Evolutionary conservation across 768 basidiomycete species (phyloP), one percentile per base, ranked within the genome.

Genomic region (Boletus sensibilis): DNA sequence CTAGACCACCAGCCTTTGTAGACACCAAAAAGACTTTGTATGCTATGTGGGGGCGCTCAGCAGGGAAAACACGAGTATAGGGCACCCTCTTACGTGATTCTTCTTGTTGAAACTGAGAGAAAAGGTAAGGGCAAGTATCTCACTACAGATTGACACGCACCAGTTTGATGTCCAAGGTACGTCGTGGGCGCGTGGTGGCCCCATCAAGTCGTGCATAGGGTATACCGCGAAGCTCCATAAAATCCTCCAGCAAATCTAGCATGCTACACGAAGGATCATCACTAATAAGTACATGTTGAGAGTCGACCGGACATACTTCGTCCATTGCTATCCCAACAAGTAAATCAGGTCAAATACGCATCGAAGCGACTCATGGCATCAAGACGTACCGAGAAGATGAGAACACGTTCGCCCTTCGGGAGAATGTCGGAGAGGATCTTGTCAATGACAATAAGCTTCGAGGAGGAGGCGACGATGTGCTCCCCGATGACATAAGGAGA

Each of bases 1-100:
- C 87, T 31, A 89, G 76, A 48, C 87, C 87, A 50, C 87, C 88
- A 16, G 88, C 88, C 60, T 81, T 80, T 0, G 88, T 90, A 2
- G 86, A 87, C 20, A 89, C 77, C 51, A 90, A 71, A 71, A 83
- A 90, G 14, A 88, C 83, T 60, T 87, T 75, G 64, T 85, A 84
- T 0, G 85, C 85, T 79, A 53, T 10, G 34, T 10, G 12, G 27
- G 45, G 41, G 52, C 5, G 29, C 25, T 67, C 45, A 63, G 41
- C 37, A n/a, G 27, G 27, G 21, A 16, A 43, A 52, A 34, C 34
- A 46, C 9, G n/a, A 23, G 27, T 21, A 11, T 8, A 49, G 10
- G 4, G 25, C n/a, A 45, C 25, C 20, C 8, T 60, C 81, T 64
- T 68, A 83, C 82, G 78, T 4, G 82, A 84, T 8, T 76, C 69